A percentile compares a stretch with the other conserved stretches of the same genome.
Evolutionary conservation across 2,329 filamentous ascomycete species (phyloP).

Genomic region (Beauveria asiatica): DNA sequence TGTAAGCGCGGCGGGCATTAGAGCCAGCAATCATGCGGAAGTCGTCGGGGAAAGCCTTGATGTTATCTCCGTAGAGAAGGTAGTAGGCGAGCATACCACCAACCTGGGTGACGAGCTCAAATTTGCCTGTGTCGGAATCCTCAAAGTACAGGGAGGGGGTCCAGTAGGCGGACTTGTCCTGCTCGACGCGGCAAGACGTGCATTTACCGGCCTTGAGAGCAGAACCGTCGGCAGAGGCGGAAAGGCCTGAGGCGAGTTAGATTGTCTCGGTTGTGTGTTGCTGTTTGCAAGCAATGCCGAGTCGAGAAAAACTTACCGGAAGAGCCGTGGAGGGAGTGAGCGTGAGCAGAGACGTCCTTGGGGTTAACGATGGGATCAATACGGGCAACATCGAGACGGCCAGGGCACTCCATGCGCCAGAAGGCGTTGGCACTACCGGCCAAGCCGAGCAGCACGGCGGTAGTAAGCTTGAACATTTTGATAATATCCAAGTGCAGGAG

Average conservation of each 20-base stretch:
- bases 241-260: conserved; percentile 47
- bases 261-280: neutral
- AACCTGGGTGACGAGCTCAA: conserved; percentile 61
- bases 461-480: conserved; percentile 26
- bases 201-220: conserved; percentile 56
- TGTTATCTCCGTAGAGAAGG: conserved; percentile 56
- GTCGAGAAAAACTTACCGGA: conserved; percentile 50
- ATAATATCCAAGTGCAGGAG: conserved; percentile 19
- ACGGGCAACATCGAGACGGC: conserved; percentile 58
- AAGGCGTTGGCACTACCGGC: conserved; percentile 53
- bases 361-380: conserved; percentile 69
- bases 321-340: conserved; percentile 68
- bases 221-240: conserved; percentile 44
- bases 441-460: conserved; percentile 26
- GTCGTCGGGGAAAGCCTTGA: conserved; percentile 65
- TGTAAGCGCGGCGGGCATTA: conserved; percentile 59
- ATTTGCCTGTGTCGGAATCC: conserved; percentile 53
- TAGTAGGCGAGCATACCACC: conserved; percentile 93
- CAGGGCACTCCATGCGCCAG: conserved; percentile 83
- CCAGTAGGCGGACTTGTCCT: conserved; percentile 90
- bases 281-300: neutral
- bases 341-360: conserved; percentile 52
- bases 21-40: conserved; percentile 81
- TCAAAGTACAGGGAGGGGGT: conserved; percentile 71
- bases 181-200: conserved; percentile 69